A percentile compares a stretch with the other conserved stretches of the same genome.
Evolutionary conservation across 176 grass and related monocot genomes (phyloP).

Genomic region (Rhipidocladum racemiflorum): DNA sequence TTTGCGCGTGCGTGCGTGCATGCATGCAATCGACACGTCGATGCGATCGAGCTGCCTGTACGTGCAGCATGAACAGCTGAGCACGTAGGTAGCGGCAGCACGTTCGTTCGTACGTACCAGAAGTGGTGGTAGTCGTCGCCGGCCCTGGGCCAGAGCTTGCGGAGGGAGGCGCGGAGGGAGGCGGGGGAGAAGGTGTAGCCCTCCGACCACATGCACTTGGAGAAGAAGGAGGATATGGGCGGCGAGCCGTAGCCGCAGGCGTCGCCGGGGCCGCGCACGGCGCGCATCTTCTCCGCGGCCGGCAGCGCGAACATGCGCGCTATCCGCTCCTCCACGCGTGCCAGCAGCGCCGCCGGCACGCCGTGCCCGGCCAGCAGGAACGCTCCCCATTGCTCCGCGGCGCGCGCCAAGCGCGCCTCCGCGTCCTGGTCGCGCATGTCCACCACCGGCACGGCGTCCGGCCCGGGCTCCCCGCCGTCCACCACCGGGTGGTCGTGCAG

Average conservation of each 20-base stretch:
- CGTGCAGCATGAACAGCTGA: neutral
- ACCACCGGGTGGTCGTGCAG: slow-evolving; percentile 65
- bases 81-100: neutral
- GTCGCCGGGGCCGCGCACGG: slow-evolving; percentile 52
- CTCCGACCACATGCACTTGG: slow-evolving; percentile 99
- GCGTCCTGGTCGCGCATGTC: slow-evolving; percentile 40
- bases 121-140: slow-evolving; percentile 60
- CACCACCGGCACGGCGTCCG: slow-evolving; percentile 65
- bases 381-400: slow-evolving; percentile 78
- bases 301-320: slow-evolving; percentile 80
- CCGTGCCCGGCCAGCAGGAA: slow-evolving; percentile 72
- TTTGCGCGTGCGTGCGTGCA: neutral
- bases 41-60: neutral
- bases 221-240: slow-evolving; percentile 98
- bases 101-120: slow-evolving; percentile 49
- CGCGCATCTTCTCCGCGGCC: slow-evolving; percentile 57
- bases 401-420: slow-evolving; percentile 22
- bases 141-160: slow-evolving; percentile 83
- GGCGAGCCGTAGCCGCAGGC: slow-evolving; percentile 76
- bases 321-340: slow-evolving; percentile 54
- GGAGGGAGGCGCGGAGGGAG: slow-evolving; percentile 56
- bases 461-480: slow-evolving; percentile 20
- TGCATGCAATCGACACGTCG: slow-evolving; percentile 28
- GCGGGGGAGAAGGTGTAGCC: slow-evolving; percentile 87
- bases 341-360: slow-evolving; percentile 39